Base-by-base conservation (phyloP, 306 rosid genomes). In the Inga laurina region DNA sequence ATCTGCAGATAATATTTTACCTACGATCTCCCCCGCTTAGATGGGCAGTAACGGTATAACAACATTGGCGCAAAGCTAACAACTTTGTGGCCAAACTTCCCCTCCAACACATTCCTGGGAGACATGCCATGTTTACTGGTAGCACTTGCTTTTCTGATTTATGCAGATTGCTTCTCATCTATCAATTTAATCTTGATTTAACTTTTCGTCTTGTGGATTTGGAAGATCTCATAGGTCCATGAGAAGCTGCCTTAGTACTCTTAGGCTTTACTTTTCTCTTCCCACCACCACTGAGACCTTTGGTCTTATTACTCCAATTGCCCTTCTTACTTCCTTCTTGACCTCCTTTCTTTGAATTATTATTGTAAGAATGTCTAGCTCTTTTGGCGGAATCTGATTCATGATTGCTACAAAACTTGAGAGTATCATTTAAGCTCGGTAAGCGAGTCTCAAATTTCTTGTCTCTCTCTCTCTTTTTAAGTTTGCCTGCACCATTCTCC, bases 381-480 rank as follows among this genome's bases (percentile, higher is more conserved):
- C 86, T 91, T 71, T 78, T 86, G 68, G 64, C 66, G 27, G 41
- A 68, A 71, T 83, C 88, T 45, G 41, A 76, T 46, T 84, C 88
- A 61, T 62, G 84, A 73, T 71, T 83, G 57, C 66, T 72, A 35
- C 77, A 37, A 65, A 84, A 84, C 68, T 76, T 44, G n/a, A 12
- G 22, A 10, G 73, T 67, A 49, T 83, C 78, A 22, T 62, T 83
- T 69, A 72, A 37, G 37, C 86, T 76, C 4, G 76, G 76, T 77
- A 64, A 30, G 81, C 10, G 30, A 5, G 72, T 59, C 61, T 76
- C 79, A 74, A 57, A 61, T 80, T 82, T 87, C 48, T 84, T 82
- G 62, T 72, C 89, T 83, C 88, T 32, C 86, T 86, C 91, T 68
- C 89, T 90, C 79, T 84, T 89, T 66, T 68, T 79, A 49, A 78